phyloP scores from a whole-genome alignment of 768 basidiomycete species.

The Mycena floridula region DNA sequence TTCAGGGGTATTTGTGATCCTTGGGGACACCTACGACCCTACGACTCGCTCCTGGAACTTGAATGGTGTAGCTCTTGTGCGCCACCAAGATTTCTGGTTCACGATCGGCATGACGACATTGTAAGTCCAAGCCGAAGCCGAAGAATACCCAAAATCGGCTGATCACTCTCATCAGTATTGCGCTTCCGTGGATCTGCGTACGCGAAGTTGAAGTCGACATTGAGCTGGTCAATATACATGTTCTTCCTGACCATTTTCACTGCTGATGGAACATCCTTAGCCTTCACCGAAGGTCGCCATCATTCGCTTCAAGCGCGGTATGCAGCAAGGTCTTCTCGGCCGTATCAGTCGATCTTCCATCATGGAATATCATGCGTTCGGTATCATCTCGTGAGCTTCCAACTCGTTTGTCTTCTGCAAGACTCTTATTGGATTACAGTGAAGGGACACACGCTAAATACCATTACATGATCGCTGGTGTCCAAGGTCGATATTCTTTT shows the following conservation, averaged over 20 bases:
- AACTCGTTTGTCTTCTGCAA: slow-evolving; percentile 4
- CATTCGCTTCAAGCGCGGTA: slow-evolving; percentile 73
- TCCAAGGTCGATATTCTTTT: slow-evolving; percentile 40
- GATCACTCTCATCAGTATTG: slow-evolving; percentile 40
- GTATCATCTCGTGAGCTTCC: slow-evolving; percentile 59
- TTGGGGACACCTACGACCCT: slow-evolving; percentile 58
- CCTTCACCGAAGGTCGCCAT: slow-evolving; percentile 77
- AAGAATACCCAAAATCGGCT: slow-evolving; percentile 1
- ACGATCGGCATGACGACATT: slow-evolving; percentile 67
- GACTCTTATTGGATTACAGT: slow-evolving; percentile 24
- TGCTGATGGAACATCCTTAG: slow-evolving; percentile 27
- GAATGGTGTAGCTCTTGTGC: slow-evolving; percentile 46
- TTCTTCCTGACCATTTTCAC: slow-evolving; percentile 5
- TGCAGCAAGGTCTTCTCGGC: slow-evolving; percentile 77
- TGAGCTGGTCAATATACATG: slow-evolving; percentile 68
- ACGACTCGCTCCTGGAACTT: slow-evolving; percentile 50
- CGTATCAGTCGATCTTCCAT: slow-evolving; percentile 68
- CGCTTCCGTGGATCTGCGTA: slow-evolving; percentile 71
- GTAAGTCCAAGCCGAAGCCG: slow-evolving; percentile 30
- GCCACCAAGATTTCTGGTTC: slow-evolving; percentile 77
- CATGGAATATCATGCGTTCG: slow-evolving; percentile 82
- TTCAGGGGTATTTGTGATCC: slow-evolving; percentile 59
- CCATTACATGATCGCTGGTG: slow-evolving; percentile 79
- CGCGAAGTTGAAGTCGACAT: slow-evolving; percentile 69
- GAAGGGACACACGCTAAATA: slow-evolving; percentile 69